Conservation (phyloP, 2,329 filamentous ascomycete species). For the Beauveria sp. region DNA sequence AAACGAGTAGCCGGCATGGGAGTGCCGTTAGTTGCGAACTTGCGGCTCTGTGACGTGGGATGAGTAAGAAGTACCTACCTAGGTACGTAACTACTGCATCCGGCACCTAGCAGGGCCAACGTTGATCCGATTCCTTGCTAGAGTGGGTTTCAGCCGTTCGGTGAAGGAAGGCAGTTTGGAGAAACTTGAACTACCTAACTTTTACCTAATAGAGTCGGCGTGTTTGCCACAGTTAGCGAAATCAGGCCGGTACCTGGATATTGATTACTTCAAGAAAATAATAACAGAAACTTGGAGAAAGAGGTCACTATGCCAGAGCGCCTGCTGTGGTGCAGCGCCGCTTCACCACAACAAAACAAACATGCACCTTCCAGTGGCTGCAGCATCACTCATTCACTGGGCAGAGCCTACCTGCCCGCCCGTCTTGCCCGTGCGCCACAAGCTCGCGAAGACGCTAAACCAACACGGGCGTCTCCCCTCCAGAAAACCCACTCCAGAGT, state of each 20-base stretch:
- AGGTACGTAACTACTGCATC: no score
- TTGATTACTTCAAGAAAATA: no score
- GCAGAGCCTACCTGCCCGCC: background rate
- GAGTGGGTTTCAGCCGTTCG: no score
- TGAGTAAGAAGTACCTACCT: background rate
- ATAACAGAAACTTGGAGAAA: no score
- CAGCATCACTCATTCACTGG: background rate
- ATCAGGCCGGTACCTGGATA: no score
- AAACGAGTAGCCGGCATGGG: background rate
- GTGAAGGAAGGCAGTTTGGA: no score
- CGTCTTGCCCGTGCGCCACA: background rate
- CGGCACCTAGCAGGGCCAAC: background rate
- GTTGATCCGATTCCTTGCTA: background rate
- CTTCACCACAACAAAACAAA: no score
- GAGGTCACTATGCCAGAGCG: no score
- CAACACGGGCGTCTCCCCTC: slow-evolving; percentile 7
- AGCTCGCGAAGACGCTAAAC: slow-evolving; percentile 5
- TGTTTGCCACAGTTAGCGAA: no score
- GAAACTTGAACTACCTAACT: no score
- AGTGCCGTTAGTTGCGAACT: background rate
- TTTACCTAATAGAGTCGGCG: no score
- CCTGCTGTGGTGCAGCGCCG: no score
- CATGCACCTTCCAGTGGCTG: background rate
- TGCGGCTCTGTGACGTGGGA: background rate
- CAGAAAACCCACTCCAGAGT: slow-evolving; percentile 8